Conservation (phyloP, 2,329 filamentous ascomycete species). For the Bipolaris victoriae region DNA sequence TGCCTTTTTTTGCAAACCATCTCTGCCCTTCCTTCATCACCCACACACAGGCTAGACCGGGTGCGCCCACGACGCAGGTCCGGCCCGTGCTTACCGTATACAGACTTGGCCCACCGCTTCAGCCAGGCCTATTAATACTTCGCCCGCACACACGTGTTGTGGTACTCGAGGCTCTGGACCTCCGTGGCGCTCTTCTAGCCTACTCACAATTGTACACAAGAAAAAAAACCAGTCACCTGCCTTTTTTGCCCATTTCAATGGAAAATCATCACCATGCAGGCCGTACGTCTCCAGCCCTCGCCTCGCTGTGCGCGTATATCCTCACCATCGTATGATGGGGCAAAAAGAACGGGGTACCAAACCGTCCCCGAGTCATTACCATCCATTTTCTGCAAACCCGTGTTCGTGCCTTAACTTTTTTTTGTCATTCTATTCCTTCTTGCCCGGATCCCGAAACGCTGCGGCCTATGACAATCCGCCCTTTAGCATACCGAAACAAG, state of each 20-base stretch:
- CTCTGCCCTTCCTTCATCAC: not conserved
- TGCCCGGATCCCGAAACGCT: not conserved
- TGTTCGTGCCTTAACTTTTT: not conserved
- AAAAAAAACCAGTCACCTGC: not conserved
- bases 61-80: not conserved
- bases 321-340: not conserved
- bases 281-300: too few relatives aligned
- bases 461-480: not conserved
- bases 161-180: not conserved
- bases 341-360: not conserved
- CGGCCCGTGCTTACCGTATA: not conserved
- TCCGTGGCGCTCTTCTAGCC: not conserved
- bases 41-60: slow-evolving; percentile 8
- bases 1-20: not conserved
- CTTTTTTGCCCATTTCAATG: not conserved
- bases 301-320: too few relatives aligned
- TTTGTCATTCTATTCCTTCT: not conserved
- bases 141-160: not conserved
- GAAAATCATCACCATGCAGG: not conserved
- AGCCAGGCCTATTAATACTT: not conserved
- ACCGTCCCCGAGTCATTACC: not conserved
- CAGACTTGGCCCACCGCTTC: not conserved
- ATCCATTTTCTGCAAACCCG: not conserved
- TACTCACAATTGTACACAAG: too few relatives aligned
- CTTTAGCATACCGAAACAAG: not conserved